Evolutionary conservation across 2,329 filamentous ascomycete genomes (phyloP), one percentile per base, ranked within the genome.

Genomic region (Pseudogymnoascus sp.): DNA sequence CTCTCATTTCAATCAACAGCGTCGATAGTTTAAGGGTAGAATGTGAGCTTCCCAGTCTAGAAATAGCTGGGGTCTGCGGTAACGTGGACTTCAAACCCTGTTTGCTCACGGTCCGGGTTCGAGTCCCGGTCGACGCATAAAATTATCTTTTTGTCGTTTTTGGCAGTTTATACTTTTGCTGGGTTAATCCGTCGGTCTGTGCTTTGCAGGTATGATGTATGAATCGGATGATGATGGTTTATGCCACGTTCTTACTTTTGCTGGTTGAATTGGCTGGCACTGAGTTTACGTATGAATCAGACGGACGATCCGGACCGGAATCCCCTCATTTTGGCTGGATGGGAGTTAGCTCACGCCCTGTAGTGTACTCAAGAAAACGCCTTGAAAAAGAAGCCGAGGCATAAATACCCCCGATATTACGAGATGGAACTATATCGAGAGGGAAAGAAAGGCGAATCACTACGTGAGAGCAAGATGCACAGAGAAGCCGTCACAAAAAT

Each of bases 1-100:
- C 5, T 7, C 28, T 57, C 16, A 19, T 57, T 4, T 21, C 16
- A 57, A 57, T 57, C 51, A 34, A 19, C n/a, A 4, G 51, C 51
- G 51, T 57, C 51, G 51, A 57, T 57, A 57, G 51, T 57, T 57
- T 57, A 57, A 57, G 51, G 51, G 51, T 57, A 57, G 51, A 57
- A 57, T 57, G 51, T 57, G 51, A 57, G 51, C 51, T 57, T 57
- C 51, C 51, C 51, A 57, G 51, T 57, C 51, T 57, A 34, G 28
- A 19, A 57, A 57, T 34, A 57, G 51, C 28, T 57, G 51, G 51
- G 51, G 51, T 57, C 51, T 57, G 51, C 51, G 51, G 51, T 57
- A 57, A 57, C 51, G 51, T 57, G 51, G 51, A 57, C 51, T 57
- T 57, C 51, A 31, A 31, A 57, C 6, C 48, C 4, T 57, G 51